A percentile compares a stretch with the other conserved stretches of the same genome.
Evolutionary conservation across 371 early-diverging fungal species (phyloP).

Genomic region (Rhizopus arrhizus): DNA sequence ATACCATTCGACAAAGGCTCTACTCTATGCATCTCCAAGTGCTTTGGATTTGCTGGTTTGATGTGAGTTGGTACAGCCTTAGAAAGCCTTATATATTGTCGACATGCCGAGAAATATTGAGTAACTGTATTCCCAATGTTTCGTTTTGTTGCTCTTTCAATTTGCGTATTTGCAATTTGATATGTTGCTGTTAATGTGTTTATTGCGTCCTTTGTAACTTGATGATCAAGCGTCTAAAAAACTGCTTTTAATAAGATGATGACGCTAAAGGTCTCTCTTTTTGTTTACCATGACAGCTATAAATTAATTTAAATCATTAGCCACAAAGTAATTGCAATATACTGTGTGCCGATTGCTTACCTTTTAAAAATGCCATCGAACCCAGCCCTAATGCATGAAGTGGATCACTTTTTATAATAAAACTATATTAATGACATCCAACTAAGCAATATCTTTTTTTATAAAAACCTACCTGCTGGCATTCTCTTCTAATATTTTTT

Average conservation of each 20-base stretch:
- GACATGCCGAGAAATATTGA: conserved; percentile 27
- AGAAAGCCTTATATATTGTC: conserved; percentile 21
- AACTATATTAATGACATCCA: neutral
- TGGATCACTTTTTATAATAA: conserved; percentile 34
- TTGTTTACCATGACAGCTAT: conserved; percentile 43
- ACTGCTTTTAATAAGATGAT: neutral
- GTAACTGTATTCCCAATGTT: conserved; percentile 25
- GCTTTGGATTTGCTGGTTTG: conserved; percentile 15
- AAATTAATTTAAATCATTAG: neutral
- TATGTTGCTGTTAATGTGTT: conserved; percentile 39
- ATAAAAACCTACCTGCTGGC: conserved; percentile 25
- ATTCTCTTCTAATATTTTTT: conserved; percentile 38
- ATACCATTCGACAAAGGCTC: conserved; percentile 53
- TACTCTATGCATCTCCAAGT: conserved; percentile 27
- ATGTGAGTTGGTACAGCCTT: conserved; percentile 23
- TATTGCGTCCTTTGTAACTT: conserved; percentile 43
- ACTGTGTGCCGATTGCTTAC: conserved; percentile 16
- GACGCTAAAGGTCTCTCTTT: neutral
- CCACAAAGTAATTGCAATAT: neutral
- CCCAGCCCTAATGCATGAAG: conserved; percentile 49
- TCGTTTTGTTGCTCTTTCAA: conserved; percentile 41
- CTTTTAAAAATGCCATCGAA: conserved; percentile 56
- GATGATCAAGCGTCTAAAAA: conserved; percentile 41
- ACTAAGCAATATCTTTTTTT: neutral
- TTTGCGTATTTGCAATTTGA: conserved; percentile 47